Conservation (phyloP, 1,139 yeast species). For the Zygoascus hellenicus region DNA sequence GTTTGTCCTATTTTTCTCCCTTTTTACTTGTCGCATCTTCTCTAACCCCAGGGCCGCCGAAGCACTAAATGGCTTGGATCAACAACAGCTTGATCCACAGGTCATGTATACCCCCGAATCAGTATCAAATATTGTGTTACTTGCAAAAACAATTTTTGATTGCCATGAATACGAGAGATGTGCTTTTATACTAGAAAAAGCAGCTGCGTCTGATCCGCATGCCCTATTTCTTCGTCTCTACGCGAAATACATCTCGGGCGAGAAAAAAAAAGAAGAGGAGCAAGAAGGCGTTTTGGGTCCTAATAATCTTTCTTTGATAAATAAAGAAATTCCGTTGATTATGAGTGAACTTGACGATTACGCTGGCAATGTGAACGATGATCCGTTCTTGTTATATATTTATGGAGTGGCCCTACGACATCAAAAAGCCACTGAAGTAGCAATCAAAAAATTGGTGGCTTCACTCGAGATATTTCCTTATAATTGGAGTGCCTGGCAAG, state of each 20-base stretch:
- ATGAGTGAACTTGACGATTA: constrained; percentile 30
- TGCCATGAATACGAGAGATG: constrained; percentile 85
- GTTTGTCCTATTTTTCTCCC: constrained; percentile 7
- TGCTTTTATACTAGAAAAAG: constrained; percentile 49
- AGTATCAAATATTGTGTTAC: constrained; percentile 23
- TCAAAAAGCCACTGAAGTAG: constrained; percentile 54
- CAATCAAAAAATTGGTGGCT: constrained; percentile 52
- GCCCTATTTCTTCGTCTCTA: constrained; percentile 64
- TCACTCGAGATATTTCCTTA: constrained; percentile 65
- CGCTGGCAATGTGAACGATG: constrained; percentile 23
- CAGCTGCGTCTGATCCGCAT: constrained; percentile 39
- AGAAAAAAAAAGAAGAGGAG: constrained; percentile 66
- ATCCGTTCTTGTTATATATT: constrained; percentile 65
- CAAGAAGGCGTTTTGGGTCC: constrained; percentile 57
- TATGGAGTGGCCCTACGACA: constrained; percentile 54
- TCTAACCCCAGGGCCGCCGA: constrained; percentile 47
- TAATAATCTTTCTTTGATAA: constrained; percentile 36
- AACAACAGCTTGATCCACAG: constrained; percentile 18
- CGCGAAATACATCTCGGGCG: constrained; percentile 65
- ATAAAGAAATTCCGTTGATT: constrained; percentile 32
- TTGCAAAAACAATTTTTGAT: constrained; percentile 73
- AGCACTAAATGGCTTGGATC: constrained; percentile 51
- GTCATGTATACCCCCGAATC: constrained; percentile 7
- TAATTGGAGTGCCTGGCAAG: constrained; percentile 95
- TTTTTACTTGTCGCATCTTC: neutral